Percentiles rank a stretch among this genome's conserved stretches.
phyloP scores from a whole-genome alignment of 129 eudicot species.

The Centaurea solstitialis region DNA sequence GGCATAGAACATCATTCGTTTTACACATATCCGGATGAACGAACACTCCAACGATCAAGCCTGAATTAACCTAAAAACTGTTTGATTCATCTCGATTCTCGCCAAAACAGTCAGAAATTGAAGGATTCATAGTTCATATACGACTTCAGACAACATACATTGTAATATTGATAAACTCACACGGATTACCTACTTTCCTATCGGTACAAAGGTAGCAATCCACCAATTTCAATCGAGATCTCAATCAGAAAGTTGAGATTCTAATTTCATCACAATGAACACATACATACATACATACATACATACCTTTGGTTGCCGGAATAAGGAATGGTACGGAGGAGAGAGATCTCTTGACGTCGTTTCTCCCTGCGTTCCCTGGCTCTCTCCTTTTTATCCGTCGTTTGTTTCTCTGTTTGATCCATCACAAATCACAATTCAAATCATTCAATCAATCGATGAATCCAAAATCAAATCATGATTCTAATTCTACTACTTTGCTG shows the following conservation, averaged over 20 bases:
- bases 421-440: neutral
- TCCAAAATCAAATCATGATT: neutral
- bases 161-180: neutral
- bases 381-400: constrained; percentile 65
- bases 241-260: neutral
- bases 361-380: constrained; percentile 75
- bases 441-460: neutral
- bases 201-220: neutral
- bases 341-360: constrained; percentile 80
- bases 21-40: neutral
- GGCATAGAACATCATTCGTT: neutral
- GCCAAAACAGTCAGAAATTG: neutral
- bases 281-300: no score
- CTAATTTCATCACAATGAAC: no score
- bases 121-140: neutral
- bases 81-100: neutral
- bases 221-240: neutral
- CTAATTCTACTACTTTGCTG: neutral
- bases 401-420: constrained; percentile 30
- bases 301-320: constrained; percentile 76
- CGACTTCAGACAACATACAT: neutral
- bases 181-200: neutral
- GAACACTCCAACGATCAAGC: neutral
- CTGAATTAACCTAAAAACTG: neutral
- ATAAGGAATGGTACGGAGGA: constrained; percentile 89